A percentile compares a stretch with the other conserved stretches of the same genome.
These are phyloP conservation scores for Alternaria atra DNA, from an alignment of 2,329 filamentous ascomycete species.

Conservation along the genomic window DNA sequence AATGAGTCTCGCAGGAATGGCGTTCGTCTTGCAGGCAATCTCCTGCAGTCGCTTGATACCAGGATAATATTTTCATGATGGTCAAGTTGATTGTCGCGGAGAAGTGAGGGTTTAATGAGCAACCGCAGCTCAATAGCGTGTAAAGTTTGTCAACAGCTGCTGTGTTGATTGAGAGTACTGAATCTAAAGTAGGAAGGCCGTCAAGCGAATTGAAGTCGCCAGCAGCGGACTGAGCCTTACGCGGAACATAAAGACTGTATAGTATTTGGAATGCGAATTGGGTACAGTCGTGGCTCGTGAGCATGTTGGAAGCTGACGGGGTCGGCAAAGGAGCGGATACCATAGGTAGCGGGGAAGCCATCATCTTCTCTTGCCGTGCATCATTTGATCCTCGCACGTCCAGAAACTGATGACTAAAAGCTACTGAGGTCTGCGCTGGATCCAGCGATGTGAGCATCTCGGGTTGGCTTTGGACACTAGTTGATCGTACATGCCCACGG, in stretches of 20 bases:
- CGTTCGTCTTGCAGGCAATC: constrained; percentile 27
- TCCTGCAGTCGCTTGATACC: constrained; percentile 48
- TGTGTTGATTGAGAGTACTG: constrained; percentile 46
- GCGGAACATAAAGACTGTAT: constrained; percentile 45
- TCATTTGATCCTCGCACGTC: constrained; percentile 36
- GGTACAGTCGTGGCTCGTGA: constrained; percentile 46
- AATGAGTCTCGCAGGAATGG: constrained; percentile 32
- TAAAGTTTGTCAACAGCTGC: constrained; percentile 46
- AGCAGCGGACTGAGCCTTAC: constrained; percentile 33
- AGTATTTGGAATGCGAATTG: constrained; percentile 48
- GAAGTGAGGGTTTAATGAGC: constrained; percentile 49
- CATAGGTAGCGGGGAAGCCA: constrained; percentile 37
- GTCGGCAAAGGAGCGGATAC: constrained; percentile 41
- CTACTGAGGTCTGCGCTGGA: constrained; percentile 32
- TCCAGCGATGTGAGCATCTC: constrained; percentile 42
- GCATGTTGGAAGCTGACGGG: constrained; percentile 33
- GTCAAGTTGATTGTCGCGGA: constrained; percentile 48
- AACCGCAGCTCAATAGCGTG: constrained; percentile 44
- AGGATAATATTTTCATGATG: constrained; percentile 48
- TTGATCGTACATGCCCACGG: constrained; percentile 36
- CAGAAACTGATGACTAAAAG: constrained; percentile 37
- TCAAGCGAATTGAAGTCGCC: constrained; percentile 36
- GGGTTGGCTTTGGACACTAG: constrained; percentile 44
- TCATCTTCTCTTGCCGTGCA: constrained; percentile 32
- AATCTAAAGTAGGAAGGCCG: constrained; percentile 42